Evolutionary conservation across 441 rosid species (phyloP), one percentile per base, ranked within the genome.

Genomic region (Pelargonium fulgidum): DNA sequence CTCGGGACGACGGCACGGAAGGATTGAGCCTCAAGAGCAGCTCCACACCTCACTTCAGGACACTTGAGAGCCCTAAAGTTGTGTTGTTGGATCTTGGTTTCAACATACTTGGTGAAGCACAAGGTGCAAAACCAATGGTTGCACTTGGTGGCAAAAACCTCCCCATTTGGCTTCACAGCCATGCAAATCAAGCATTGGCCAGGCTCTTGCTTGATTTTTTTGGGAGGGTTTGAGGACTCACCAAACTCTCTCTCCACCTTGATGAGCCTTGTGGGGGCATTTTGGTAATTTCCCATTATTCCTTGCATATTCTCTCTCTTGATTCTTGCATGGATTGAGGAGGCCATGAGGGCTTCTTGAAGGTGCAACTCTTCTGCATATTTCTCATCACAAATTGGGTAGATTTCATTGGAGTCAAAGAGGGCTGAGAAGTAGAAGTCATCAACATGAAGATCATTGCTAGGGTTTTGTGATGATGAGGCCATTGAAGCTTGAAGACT

Each of bases 371-470:
- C 78, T 1, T 5, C 13, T n/a, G 80, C 78, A 41, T 75, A 73
- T 48, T 69, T 66, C 59, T 78, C 76, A 52, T 73, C 81, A 0
- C 78, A 78, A 12, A 78, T 26, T 11, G 71, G 78, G 48, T 63
- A 68, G 16, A 66, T 7, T 33, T 78, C 77, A 16, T 73, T 69
- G 2, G 64, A 58, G 4, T 71, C 79, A 7, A 9, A 59, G 1
- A 70, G 24, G 12, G 76, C 67, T 6, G 65, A 72, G 77, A 74
- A 77, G 69, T 77, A 74, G 67, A 69, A 69, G 39, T 74, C 80
- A 58, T 80, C 75, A 13, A 67, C 78, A 3, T 29, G 16, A 3
- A 58, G 41, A 47, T 29, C 0, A 19, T 19, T 47, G n/a, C 24
- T 47, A 12, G 24, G 16, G 41, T 19, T 29, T 44, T 44, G 14